These are phyloP conservation scores for Raddia distichophylla DNA, from an alignment of 176 grass and related monocot genomes.

Conservation along the genomic window DNA sequence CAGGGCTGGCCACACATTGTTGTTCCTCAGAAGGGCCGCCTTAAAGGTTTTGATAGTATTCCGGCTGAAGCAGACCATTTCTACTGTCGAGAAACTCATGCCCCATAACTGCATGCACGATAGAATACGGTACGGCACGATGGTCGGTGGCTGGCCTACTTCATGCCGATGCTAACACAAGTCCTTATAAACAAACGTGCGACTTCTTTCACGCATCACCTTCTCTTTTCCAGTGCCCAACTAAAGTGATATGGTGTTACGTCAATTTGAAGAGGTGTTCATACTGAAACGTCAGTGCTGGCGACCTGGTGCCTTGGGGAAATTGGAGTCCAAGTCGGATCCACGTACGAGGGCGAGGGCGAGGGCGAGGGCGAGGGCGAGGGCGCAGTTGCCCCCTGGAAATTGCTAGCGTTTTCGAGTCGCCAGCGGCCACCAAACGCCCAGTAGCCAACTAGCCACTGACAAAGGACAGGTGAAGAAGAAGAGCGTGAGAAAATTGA, in stretches of 20 bases:
- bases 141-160: conserved; percentile 46
- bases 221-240: conserved; percentile 30
- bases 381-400: conserved; percentile 28
- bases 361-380: conserved; percentile 35
- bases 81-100: conserved; percentile 21
- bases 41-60: not conserved
- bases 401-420: conserved; percentile 45
- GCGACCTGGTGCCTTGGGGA: conserved; percentile 18
- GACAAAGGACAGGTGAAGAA: conserved; percentile 39
- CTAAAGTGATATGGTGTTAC: conserved; percentile 12
- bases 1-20: no score
- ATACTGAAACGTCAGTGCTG: conserved; percentile 44
- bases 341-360: conserved; percentile 26
- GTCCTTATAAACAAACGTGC: conserved; percentile 39
- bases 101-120: not conserved
- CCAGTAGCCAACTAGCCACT: conserved; percentile 24
- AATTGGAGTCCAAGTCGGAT: conserved; percentile 34
- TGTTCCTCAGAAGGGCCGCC: conserved; percentile 14
- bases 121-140: not conserved
- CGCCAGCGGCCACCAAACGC: conserved; percentile 35
- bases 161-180: conserved; percentile 42
- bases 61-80: conserved; percentile 25
- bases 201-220: conserved; percentile 15
- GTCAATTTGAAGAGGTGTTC: conserved; percentile 41
- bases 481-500: conserved; percentile 26